These are phyloP conservation scores for Umbelopsis sp. DNA, from an alignment of 371 early-diverging fungal species.

Conservation along the genomic window DNA sequence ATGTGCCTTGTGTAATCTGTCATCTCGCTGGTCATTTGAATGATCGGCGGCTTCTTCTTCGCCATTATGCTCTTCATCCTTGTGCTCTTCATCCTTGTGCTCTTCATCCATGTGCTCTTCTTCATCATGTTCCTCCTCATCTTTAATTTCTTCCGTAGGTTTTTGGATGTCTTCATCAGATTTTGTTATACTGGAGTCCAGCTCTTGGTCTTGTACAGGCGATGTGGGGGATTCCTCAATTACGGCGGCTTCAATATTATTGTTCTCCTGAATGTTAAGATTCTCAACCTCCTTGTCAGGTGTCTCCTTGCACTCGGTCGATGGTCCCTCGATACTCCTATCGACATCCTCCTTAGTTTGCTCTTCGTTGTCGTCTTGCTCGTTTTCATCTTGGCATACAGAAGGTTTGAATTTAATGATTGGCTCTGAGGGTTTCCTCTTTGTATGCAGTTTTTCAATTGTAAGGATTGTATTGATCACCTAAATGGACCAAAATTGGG, in stretches of 20 bases:
- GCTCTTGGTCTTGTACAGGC: background rate
- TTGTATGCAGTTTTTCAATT: conserved; percentile 38
- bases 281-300: conserved; percentile 18
- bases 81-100: background rate
- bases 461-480: conserved; percentile 57
- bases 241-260: background rate
- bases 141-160: background rate
- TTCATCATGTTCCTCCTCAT: background rate
- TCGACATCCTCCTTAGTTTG: conserved; percentile 11
- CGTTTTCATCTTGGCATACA: conserved; percentile 9
- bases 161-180: background rate
- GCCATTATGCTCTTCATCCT: background rate
- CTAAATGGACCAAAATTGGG: conserved; percentile 20
- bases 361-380: background rate
- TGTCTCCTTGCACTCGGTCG: conserved; percentile 15
- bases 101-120: background rate
- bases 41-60: background rate
- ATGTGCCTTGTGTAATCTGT: conserved; percentile 1
- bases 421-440: conserved; percentile 7
- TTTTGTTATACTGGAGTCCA: background rate
- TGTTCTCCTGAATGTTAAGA: conserved; percentile 17
- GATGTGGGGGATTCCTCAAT: background rate
- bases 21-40: background rate
- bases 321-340: conserved; percentile 14
- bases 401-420: conserved; percentile 10